These are phyloP conservation scores for Chamaecyparis obtusa DNA, from an alignment of 75 land plant genomes.

Conservation along the genomic window DNA sequence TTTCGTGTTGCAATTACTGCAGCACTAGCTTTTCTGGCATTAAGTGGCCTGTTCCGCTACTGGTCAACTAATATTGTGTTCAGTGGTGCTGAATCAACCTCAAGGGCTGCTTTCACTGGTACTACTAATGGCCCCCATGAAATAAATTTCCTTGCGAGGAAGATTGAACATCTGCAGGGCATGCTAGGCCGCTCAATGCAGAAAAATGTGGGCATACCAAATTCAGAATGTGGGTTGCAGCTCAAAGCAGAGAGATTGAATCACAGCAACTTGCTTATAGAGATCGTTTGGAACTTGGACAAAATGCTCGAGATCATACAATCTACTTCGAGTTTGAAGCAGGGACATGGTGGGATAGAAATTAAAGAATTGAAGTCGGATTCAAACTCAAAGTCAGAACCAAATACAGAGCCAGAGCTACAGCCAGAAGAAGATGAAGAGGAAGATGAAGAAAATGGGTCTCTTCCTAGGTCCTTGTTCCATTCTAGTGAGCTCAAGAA, in stretches of 20 bases:
- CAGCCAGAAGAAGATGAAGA: background rate
- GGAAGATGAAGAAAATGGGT: conserved; percentile 5
- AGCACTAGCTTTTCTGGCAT: background rate
- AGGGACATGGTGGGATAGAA: background rate
- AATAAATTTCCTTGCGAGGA: background rate
- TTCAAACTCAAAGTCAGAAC: background rate
- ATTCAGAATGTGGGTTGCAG: background rate
- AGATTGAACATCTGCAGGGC: background rate
- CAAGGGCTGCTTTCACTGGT: too few species aligned
- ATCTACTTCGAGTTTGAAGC: background rate
- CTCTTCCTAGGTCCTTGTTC: background rate
- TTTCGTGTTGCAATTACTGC: background rate
- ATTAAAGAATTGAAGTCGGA: background rate
- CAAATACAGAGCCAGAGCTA: too few species aligned
- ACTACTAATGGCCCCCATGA: too few species aligned
- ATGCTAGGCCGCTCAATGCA: background rate
- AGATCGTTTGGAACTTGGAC: background rate
- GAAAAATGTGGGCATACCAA: background rate
- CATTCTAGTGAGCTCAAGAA: conserved; percentile 24
- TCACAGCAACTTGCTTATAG: background rate
- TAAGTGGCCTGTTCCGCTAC: conserved; percentile 4
- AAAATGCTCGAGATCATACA: conserved; percentile 6
- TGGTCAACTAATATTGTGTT: background rate
- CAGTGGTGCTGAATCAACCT: background rate
- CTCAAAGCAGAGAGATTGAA: conserved; percentile 3